Percentiles rank a stretch among this genome's conserved stretches.
phyloP scores from a whole-genome alignment of 345 rosid genomes.

The Litchi chinensis region DNA sequence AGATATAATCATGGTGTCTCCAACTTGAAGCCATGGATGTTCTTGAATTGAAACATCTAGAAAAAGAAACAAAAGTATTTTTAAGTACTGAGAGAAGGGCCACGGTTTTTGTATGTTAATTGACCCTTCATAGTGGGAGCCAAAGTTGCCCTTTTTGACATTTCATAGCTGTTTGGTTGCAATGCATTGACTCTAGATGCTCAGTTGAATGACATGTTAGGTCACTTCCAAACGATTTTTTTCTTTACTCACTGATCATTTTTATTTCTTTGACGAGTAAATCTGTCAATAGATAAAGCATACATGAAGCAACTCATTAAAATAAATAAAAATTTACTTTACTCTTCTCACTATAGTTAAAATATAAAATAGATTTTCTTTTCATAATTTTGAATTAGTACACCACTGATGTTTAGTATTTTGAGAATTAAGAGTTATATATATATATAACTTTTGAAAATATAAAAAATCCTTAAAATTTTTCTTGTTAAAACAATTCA shows the following conservation, averaged over 20 bases:
- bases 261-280: background rate
- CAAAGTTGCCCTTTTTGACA: slow-evolving; percentile 24
- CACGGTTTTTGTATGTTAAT: slow-evolving; percentile 7
- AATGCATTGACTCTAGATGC: slow-evolving; percentile 52
- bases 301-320: background rate
- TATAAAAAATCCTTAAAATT: too few relatives aligned
- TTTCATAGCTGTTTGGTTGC: slow-evolving; percentile 17
- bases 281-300: background rate
- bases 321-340: too few relatives aligned
- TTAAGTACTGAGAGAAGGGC: slow-evolving; percentile 14
- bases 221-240: slow-evolving; percentile 27
- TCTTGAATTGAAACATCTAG: slow-evolving; percentile 20
- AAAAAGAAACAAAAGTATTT: background rate
- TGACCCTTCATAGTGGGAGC: slow-evolving; percentile 34
- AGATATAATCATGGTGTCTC: slow-evolving; percentile 39
- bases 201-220: slow-evolving; percentile 25
- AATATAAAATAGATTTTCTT: too few relatives aligned
- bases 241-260: slow-evolving; percentile 2
- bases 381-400: too few relatives aligned
- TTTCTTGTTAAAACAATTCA: too few relatives aligned
- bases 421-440: too few relatives aligned
- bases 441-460: too few relatives aligned
- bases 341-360: too few relatives aligned
- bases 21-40: slow-evolving; percentile 24
- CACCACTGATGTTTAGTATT: too few relatives aligned